These are phyloP conservation scores for Phoma sp. DNA, from an alignment of 2,329 filamentous ascomycete species.

Conservation along the genomic window DNA sequence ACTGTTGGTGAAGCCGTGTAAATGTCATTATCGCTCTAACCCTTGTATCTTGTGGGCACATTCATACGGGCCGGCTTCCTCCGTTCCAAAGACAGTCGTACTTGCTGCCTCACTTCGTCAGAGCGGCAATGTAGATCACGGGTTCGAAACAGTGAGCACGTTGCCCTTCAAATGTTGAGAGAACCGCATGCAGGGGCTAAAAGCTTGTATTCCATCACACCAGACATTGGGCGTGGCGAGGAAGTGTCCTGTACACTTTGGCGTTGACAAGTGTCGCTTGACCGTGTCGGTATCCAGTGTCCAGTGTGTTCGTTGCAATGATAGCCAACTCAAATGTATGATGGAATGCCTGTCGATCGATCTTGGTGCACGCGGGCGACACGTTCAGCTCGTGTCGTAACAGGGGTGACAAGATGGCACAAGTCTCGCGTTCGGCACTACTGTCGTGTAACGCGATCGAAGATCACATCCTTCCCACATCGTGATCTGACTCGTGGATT, in stretches of 20 bases:
- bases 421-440: conserved; percentile 3
- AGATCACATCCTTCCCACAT: conserved; percentile 1
- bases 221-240: neutral
- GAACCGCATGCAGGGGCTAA: neutral
- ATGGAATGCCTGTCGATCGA: neutral
- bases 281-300: neutral
- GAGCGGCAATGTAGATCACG: neutral
- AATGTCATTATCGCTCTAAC: neutral
- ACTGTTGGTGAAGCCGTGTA: neutral
- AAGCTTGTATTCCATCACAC: too few species aligned
- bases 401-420: neutral
- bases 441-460: conserved; percentile 16
- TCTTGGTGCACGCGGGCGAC: neutral
- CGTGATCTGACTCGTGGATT: conserved; percentile 14
- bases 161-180: neutral
- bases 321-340: neutral
- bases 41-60: neutral
- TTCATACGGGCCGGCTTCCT: neutral
- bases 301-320: neutral
- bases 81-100: neutral
- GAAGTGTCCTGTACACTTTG: neutral
- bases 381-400: conserved; percentile 6
- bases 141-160: neutral
- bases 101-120: neutral
- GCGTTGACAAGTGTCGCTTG: neutral